Evolutionary conservation across 768 basidiomycete species (phyloP), one percentile per base, ranked within the genome.

Genomic region (Scleroderma citrinum): DNA sequence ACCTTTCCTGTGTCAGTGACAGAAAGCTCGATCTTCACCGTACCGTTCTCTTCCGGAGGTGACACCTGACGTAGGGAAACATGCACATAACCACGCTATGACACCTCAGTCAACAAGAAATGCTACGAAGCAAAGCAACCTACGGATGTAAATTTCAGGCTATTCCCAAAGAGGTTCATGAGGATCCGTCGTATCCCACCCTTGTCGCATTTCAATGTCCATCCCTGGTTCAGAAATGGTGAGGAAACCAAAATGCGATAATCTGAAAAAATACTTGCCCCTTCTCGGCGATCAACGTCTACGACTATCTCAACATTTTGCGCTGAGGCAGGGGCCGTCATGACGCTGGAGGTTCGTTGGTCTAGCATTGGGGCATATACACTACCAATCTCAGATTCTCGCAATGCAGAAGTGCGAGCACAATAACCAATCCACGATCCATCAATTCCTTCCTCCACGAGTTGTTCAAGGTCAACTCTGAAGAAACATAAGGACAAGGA

Each of bases 91-190:
- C 94, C 94, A 59, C 83, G 76, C 86, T 93, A 52, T n/a, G 48
- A 40, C 17, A 47, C 47, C 32, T 26, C 31, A 32, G 35, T 54
- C 21, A 54, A 44, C 29, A 52, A 31, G 37, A 45, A 11, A 29
- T 19, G n/a, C 35, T 19, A 3, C 19, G 46, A 50, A 29, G 16
- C 30, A 20, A 30, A 50, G 44, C 39, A 37, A 66, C 81, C 26
- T 59, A 89, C 90, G 38, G 78, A 74, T 26, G 92, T 95, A 65
- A 96, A 96, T 66, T 97, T 95, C 46, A 94, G 70, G 58, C 90
- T 91, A 65, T 95, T 96, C 14, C 92, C 91, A 56, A 96, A 91
- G 32, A 97, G 67, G 62, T 97, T 97, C 91, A 96, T 95, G 52
- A 96, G 65, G 12, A 96, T 83, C 23, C 94, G 79, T 26, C 94